These are phyloP conservation scores for Setaria italica DNA, from an alignment of 202 grass and related monocot genomes.

Conservation along the genomic window DNA sequence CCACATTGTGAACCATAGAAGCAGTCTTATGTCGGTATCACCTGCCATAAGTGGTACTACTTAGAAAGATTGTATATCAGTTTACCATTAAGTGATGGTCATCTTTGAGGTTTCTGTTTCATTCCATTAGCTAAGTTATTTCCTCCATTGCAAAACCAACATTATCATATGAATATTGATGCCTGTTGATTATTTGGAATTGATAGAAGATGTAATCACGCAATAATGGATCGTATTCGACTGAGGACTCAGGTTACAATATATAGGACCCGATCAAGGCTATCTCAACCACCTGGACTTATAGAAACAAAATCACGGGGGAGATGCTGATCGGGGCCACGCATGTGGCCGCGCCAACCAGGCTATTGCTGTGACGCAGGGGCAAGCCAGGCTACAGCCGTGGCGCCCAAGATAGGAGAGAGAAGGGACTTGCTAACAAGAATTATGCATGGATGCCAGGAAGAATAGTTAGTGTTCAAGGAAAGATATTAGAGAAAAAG, in stretches of 20 bases:
- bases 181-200: background rate
- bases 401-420: too few species aligned
- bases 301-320: too few species aligned
- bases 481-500: background rate
- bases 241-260: too few species aligned
- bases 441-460: background rate
- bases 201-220: too few species aligned
- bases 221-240: too few species aligned
- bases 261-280: too few species aligned
- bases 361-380: too few species aligned
- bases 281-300: background rate
- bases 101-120: background rate
- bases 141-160: background rate
- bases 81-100: background rate
- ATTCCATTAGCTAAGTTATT: background rate
- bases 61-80: constrained; percentile 15
- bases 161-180: constrained; percentile 4
- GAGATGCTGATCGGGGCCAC: too few species aligned
- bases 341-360: too few species aligned
- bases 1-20: background rate
- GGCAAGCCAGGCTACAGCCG: too few species aligned
- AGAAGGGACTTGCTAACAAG: too few species aligned
- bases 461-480: background rate
- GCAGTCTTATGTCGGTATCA: constrained; percentile 21
- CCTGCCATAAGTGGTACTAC: background rate